Percentiles rank a stretch among this genome's conserved stretches.
These are phyloP conservation scores for Xerocomellus intermedius DNA, from an alignment of 768 basidiomycete species.

Conservation along the genomic window DNA sequence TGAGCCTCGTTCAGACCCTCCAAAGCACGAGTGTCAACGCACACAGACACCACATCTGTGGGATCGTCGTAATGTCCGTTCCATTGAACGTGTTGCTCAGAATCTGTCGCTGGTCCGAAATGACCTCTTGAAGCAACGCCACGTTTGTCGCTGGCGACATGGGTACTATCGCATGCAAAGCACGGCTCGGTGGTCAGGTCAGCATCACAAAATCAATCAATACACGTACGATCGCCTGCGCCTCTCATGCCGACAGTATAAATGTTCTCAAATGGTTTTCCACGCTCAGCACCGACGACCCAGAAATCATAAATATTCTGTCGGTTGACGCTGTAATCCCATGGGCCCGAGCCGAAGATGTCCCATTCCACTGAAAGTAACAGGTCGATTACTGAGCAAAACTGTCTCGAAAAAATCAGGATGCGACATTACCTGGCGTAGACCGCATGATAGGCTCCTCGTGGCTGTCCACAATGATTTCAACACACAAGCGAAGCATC, in stretches of 20 bases:
- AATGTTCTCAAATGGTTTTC: constrained; percentile 49
- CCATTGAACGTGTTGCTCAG: neutral
- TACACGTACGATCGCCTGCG: neutral
- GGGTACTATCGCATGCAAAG: neutral
- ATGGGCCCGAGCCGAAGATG: constrained; percentile 24
- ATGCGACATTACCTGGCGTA: neutral
- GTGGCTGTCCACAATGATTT: constrained; percentile 38
- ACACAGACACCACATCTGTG: neutral
- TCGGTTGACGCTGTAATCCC: neutral
- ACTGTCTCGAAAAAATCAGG: neutral
- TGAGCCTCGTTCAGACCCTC: neutral
- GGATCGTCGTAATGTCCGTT: constrained; percentile 1
- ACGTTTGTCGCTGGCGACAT: neutral
- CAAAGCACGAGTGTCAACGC: neutral
- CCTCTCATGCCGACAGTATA: constrained; percentile 54
- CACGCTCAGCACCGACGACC: neutral
- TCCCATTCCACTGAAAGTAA: constrained; percentile 49
- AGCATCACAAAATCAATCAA: neutral
- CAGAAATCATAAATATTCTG: neutral
- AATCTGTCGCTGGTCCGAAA: neutral
- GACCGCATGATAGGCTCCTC: constrained; percentile 75
- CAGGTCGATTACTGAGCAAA: neutral
- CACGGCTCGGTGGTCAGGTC: neutral
- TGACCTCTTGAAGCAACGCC: neutral
- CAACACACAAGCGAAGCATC: neutral